These are phyloP conservation scores for Solanum tarapatanum DNA, from an alignment of 257 asterid genomes.

Conservation along the genomic window DNA sequence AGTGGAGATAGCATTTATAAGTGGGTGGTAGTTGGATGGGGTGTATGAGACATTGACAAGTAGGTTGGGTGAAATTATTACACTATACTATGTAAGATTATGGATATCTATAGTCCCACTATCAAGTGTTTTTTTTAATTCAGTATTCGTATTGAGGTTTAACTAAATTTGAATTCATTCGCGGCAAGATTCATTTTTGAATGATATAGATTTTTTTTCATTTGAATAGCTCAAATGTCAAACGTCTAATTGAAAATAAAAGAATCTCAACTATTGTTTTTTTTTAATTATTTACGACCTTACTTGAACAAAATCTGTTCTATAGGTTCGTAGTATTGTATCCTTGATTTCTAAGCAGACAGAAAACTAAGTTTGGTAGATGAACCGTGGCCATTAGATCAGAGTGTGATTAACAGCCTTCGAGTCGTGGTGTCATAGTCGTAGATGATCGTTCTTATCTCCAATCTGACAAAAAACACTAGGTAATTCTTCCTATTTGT, in stretches of 20 bases:
- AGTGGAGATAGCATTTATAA: neutral
- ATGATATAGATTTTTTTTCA: neutral
- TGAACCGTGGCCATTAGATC: too few species aligned
- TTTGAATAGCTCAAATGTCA: neutral
- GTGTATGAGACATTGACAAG: slow-evolving; percentile 1
- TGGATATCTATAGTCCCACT: neutral
- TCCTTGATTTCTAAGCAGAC: too few species aligned
- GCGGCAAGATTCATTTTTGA: neutral
- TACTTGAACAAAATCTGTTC: too few species aligned
- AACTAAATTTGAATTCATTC: neutral
- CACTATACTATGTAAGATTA: neutral
- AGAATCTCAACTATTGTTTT: neutral
- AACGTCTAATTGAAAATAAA: neutral
- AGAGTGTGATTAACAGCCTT: too few species aligned
- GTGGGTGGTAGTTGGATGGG: slow-evolving; percentile 34
- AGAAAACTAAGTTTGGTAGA: too few species aligned
- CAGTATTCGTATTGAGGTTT: too few species aligned
- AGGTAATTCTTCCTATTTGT: too few species aligned
- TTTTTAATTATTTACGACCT: too few species aligned
- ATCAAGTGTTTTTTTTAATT: neutral
- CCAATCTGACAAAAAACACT: too few species aligned
- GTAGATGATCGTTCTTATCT: too few species aligned
- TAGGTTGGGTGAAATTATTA: slow-evolving; percentile 1
- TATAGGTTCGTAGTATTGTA: too few species aligned
- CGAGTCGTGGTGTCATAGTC: too few species aligned